phyloP scores from a whole-genome alignment of 2,329 filamentous ascomycete species.

The Aspergillus luchuensis region DNA sequence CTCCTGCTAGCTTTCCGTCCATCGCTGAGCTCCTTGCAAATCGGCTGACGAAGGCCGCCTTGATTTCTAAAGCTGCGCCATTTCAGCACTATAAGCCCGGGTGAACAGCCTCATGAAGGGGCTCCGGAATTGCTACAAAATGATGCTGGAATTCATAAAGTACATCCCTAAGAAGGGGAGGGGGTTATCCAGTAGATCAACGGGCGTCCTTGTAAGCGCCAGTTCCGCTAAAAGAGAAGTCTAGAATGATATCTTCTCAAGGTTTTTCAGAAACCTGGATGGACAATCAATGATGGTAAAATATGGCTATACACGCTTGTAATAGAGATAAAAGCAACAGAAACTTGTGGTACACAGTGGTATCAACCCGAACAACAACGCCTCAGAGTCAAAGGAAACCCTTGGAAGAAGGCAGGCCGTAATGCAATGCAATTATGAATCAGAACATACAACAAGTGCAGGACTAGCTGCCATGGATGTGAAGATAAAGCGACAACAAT shows the following conservation, averaged over 20 bases:
- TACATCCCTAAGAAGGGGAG: neutral
- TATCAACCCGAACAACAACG: neutral
- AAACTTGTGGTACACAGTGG: neutral
- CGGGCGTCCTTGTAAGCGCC: neutral
- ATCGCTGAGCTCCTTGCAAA: neutral
- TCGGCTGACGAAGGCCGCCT: neutral
- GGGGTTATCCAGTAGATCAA: neutral
- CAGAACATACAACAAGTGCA: neutral
- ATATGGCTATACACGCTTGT: neutral
- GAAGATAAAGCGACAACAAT: neutral
- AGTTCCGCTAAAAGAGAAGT: neutral
- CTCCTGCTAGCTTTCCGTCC: neutral
- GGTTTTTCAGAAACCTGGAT: neutral
- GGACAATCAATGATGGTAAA: neutral
- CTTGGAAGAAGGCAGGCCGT: neutral
- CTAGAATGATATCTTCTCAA: neutral
- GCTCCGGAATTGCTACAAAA: neutral
- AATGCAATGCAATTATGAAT: neutral
- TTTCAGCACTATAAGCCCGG: neutral
- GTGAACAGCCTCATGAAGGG: neutral
- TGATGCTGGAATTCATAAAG: neutral
- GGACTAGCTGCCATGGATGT: neutral
- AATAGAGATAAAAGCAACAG: neutral
- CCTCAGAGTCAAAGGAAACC: neutral
- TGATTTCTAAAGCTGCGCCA: neutral